These are phyloP conservation scores for Auriscalpium vulgare DNA, from an alignment of 768 basidiomycete species.

Conservation along the genomic window DNA sequence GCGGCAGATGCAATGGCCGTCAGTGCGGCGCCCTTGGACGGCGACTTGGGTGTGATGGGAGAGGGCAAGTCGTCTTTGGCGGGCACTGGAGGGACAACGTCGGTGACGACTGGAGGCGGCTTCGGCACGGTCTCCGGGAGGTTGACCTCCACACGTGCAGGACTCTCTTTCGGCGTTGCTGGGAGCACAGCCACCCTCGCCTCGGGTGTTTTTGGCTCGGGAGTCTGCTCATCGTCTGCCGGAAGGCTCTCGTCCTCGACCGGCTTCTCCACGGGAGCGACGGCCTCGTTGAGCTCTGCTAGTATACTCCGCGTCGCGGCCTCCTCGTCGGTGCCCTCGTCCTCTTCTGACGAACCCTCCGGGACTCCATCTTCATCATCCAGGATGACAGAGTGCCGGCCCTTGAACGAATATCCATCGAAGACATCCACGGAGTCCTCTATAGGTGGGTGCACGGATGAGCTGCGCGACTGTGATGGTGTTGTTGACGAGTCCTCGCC, in stretches of 20 bases:
- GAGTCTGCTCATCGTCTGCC: conserved; percentile 23
- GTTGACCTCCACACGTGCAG: conserved; percentile 1
- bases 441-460: conserved; percentile 45
- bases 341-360: conserved; percentile 33
- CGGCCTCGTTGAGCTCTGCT: conserved; percentile 11
- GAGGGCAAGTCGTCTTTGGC: conserved; percentile 6
- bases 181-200: conserved; percentile 39
- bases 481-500: conserved; percentile 74
- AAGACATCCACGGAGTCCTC: conserved; percentile 72
- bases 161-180: conserved; percentile 6
- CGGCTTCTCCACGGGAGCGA: neutral
- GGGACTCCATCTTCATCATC: conserved; percentile 65
- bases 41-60: conserved; percentile 1
- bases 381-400: conserved; percentile 69
- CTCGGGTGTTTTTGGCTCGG: conserved; percentile 73
- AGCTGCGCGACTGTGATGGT: conserved; percentile 72
- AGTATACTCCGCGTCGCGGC: conserved; percentile 10
- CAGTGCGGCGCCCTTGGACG: conserved; percentile 2
- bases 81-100: conserved; percentile 5
- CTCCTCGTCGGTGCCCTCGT: conserved; percentile 32
- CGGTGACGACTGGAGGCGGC: conserved; percentile 2
- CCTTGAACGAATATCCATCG: conserved; percentile 93
- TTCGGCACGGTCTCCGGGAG: neutral
- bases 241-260: conserved; percentile 23
- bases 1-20: conserved; percentile 10